phyloP scores from a whole-genome alignment of 1,284 basidiomycete species.

The Sanghuangporus baumii region DNA sequence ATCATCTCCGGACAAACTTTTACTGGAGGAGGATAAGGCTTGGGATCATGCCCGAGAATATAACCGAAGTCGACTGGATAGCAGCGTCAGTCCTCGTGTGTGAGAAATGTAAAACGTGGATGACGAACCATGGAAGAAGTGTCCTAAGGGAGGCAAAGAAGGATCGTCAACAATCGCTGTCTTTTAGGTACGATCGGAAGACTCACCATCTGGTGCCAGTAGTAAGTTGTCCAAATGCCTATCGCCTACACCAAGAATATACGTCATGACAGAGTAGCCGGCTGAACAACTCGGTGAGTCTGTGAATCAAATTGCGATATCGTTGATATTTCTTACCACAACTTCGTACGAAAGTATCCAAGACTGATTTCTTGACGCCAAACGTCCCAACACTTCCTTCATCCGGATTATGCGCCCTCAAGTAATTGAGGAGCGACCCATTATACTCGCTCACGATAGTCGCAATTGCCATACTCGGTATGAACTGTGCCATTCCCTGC shows the following conservation, averaged over 20 bases:
- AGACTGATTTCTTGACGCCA: slow-evolving; percentile 86
- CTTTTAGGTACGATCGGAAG: slow-evolving; percentile 4
- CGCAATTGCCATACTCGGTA: slow-evolving; percentile 93
- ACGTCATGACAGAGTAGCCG: slow-evolving; percentile 97
- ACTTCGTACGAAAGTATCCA: slow-evolving; percentile 95
- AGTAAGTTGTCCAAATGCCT: slow-evolving; percentile 96
- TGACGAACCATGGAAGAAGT: slow-evolving; percentile 77
- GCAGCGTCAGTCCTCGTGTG: slow-evolving; percentile 1
- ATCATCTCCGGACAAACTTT: slow-evolving; percentile 99
- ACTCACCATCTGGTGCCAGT: slow-evolving; percentile 79
- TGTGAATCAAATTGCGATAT: background rate
- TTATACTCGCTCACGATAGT: slow-evolving; percentile 85
- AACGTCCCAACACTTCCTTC: slow-evolving; percentile 90
- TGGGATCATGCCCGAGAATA: slow-evolving; percentile 96
- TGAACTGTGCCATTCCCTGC: slow-evolving; percentile 96
- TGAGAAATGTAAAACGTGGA: background rate
- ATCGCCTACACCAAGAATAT: slow-evolving; percentile 95
- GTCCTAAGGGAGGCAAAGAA: slow-evolving; percentile 37
- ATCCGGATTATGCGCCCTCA: slow-evolving; percentile 83
- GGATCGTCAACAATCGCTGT: background rate
- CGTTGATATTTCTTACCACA: slow-evolving; percentile 68
- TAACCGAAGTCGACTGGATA: slow-evolving; percentile 93
- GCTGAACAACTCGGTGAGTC: slow-evolving; percentile 44
- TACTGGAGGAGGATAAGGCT: slow-evolving; percentile 96
- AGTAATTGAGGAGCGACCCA: slow-evolving; percentile 86